Evolutionary conservation across 371 early-diverging fungal species (phyloP).

Genomic region (Lichtheimia hyalospora): DNA sequence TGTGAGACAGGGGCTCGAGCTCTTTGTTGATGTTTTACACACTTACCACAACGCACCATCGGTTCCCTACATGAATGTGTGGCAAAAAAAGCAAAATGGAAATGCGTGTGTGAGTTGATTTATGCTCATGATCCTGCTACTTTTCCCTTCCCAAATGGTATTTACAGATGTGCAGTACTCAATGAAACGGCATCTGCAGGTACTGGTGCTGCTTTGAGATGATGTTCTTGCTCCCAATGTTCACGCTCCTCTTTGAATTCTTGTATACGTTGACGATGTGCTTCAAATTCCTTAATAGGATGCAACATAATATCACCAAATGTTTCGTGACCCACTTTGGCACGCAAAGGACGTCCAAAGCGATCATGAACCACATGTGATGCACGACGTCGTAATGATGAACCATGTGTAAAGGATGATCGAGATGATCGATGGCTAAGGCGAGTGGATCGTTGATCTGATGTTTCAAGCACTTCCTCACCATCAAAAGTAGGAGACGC

Average conservation of each 20-base stretch:
- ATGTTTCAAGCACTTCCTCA: conserved; percentile 5
- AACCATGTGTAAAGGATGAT: not conserved
- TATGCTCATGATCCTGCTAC: conserved; percentile 12
- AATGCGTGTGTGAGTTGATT: conserved; percentile 2
- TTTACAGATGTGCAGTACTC: too few relatives aligned
- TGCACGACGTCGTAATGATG: not conserved
- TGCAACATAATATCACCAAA: conserved; percentile 45
- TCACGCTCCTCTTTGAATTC: conserved; percentile 36
- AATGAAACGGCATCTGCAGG: too few relatives aligned
- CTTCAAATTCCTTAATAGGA: conserved; percentile 34
- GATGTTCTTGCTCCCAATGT: conserved; percentile 33
- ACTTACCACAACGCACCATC: conserved; percentile 10
- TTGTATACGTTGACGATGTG: conserved; percentile 34
- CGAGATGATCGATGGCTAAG: conserved; percentile 4
- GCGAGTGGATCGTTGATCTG: too few relatives aligned
- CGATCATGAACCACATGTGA: conserved; percentile 28
- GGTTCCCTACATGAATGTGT: not conserved
- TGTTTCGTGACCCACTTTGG: conserved; percentile 36
- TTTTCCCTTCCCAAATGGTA: too few relatives aligned
- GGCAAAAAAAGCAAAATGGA: too few relatives aligned
- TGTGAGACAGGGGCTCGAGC: not conserved
- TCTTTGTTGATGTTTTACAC: not conserved
- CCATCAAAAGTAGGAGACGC: not conserved
- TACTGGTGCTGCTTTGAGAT: too few relatives aligned
- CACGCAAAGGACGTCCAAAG: conserved; percentile 32